phyloP scores from a whole-genome alignment of 208 protist genomes.

The Trypanosoma grayi region DNA sequence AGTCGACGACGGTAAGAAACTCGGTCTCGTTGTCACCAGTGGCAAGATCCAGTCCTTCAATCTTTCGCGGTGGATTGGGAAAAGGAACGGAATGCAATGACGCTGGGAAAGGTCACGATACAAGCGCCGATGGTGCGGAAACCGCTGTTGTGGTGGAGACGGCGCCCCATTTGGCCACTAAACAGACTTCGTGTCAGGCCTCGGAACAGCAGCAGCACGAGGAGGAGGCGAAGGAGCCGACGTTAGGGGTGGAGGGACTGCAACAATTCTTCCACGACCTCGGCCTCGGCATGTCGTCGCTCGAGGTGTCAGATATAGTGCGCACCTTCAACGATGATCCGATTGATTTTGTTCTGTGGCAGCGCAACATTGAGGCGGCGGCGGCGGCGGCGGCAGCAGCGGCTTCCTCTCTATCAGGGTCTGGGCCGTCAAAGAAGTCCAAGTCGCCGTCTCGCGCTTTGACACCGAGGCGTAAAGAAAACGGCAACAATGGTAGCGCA shows the following conservation, averaged over 20 bases:
- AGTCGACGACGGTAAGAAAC: too few species aligned
- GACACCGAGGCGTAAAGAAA: neutral
- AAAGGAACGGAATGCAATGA: neutral
- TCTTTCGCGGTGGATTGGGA: too few species aligned
- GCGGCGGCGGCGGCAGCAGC: neutral
- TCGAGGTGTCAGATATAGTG: slow-evolving; percentile 58
- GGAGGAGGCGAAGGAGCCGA: slow-evolving; percentile 19
- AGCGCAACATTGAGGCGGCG: slow-evolving; percentile 5
- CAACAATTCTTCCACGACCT: slow-evolving; percentile 48
- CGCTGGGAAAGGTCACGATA: neutral
- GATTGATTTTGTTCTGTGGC: slow-evolving; percentile 23
- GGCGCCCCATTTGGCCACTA: neutral
- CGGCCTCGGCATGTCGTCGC: slow-evolving; percentile 33
- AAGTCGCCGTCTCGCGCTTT: neutral
- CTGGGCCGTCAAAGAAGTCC: neutral
- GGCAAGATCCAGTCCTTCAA: too few species aligned
- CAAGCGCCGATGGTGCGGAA: neutral
- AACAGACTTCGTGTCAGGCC: neutral
- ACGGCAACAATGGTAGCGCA: neutral
- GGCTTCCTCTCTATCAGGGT: neutral
- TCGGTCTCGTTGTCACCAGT: too few species aligned
- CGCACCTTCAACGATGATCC: slow-evolving; percentile 27
- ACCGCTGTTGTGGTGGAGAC: neutral
- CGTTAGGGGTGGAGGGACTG: slow-evolving; percentile 37
- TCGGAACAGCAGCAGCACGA: neutral